phyloP scores from a whole-genome alignment of 345 rosid species.

The Laguncularia racemosa region DNA sequence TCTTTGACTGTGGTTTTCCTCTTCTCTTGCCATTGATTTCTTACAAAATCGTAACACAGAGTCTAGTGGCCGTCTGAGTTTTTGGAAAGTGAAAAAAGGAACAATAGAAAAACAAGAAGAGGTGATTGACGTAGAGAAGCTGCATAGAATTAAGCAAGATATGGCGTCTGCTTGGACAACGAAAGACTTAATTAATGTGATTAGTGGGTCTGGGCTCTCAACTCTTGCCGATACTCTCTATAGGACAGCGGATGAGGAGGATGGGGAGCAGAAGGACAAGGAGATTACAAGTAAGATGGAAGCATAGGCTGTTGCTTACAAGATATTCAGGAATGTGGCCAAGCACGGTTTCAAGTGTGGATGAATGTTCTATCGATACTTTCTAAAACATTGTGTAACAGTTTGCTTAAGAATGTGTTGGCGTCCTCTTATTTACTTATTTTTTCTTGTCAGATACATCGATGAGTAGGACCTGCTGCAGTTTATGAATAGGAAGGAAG shows the following conservation, averaged over 20 bases:
- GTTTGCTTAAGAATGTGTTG: neutral
- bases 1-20: too few relatives aligned
- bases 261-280: slow-evolving; percentile 27
- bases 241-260: slow-evolving; percentile 30
- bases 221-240: slow-evolving; percentile 28
- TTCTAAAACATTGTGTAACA: neutral
- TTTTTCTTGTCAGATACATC: slow-evolving; percentile 31
- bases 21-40: too few relatives aligned
- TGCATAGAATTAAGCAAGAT: slow-evolving; percentile 49
- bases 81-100: slow-evolving; percentile 20
- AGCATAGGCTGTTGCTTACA: slow-evolving; percentile 57
- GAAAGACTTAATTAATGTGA: slow-evolving; percentile 49
- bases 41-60: too few relatives aligned
- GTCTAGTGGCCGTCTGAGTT: slow-evolving; percentile 40
- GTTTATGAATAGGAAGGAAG: slow-evolving; percentile 54
- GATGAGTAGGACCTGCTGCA: slow-evolving; percentile 67
- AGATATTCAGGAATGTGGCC: slow-evolving; percentile 54
- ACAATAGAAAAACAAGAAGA: slow-evolving; percentile 29
- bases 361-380: neutral
- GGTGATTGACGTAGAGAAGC: slow-evolving; percentile 59
- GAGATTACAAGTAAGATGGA: slow-evolving; percentile 68
- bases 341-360: slow-evolving; percentile 47
- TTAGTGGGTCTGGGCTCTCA: slow-evolving; percentile 31
- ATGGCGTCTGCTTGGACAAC: slow-evolving; percentile 71
- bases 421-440: neutral